Percentiles rank a stretch among this genome's conserved stretches.
phyloP scores from a whole-genome alignment of 1,284 basidiomycete genomes.

The Heterobasidion irregulare region DNA sequence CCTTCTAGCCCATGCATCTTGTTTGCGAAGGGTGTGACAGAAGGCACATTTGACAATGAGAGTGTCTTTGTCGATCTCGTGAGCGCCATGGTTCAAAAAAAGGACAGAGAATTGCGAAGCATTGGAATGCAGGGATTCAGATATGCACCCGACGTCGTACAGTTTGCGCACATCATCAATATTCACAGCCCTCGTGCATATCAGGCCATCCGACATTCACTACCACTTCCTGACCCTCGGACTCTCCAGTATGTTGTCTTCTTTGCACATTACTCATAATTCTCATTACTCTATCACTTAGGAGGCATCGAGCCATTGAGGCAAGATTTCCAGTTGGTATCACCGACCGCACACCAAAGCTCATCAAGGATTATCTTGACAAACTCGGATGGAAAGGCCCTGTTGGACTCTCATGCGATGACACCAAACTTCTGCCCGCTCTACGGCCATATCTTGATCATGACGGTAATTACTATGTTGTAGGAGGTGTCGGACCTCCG shows the following conservation, averaged over 20 bases:
- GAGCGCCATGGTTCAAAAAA: background rate
- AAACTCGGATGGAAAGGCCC: constrained; percentile 19
- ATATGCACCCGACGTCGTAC: background rate
- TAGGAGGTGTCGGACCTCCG: background rate
- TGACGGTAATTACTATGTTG: background rate
- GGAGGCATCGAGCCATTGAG: background rate
- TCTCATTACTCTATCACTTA: background rate
- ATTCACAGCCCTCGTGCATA: background rate
- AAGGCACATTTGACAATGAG: no score
- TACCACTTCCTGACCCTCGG: background rate
- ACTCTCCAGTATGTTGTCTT: background rate
- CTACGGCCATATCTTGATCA: constrained; percentile 19
- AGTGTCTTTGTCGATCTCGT: background rate
- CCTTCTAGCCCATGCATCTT: no score
- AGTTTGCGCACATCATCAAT: background rate
- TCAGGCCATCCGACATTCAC: background rate
- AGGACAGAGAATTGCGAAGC: background rate
- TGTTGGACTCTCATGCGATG: constrained; percentile 22
- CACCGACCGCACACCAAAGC: constrained; percentile 12
- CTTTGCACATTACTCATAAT: background rate
- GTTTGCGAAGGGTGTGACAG: no score
- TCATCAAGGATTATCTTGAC: constrained; percentile 12
- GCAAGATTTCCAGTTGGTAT: constrained; percentile 12
- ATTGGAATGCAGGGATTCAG: background rate
- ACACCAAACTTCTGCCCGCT: constrained; percentile 22